Base-by-base conservation (phyloP, 441 rosid species). In the Gossypium davidsonii region DNA sequence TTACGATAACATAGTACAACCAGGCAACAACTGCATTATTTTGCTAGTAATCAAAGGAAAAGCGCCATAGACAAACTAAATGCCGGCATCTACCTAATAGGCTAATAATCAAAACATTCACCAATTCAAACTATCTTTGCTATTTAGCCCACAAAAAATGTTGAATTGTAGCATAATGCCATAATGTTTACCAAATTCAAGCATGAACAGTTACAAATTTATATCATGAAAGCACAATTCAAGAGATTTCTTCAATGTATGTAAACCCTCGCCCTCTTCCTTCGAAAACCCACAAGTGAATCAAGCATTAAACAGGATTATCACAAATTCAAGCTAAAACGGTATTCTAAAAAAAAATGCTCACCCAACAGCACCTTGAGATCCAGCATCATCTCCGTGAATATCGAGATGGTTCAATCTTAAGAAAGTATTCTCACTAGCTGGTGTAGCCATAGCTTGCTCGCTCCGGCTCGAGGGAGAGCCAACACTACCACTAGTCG, bases 401-500 rank as follows among this genome's bases (percentile, higher is more conserved):
- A 91, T 91, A 42, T 93, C 99, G 51, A 93, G 91, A 80, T 89
- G 89, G 79, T 93, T 90, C 34, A 90, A 72, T 31, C 90, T 81
- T 6, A 88, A 74, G 70, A 87, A 85, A 66, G 98, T 84, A 78
- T 25, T 87, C 78, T 96, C 98, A 46, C 88, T 89, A 2, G 89
- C 91, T 4, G 97, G 91, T 0, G 98, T 90, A 61, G 94, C 93
- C 60, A 83, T 79, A 74, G 85, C 82, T 73, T 77, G 90, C 79
- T 74, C 88, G 77, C 89, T 86, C 74, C 92, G 87, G 84, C 96
- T 89, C 0, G 98, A 91, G 1, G 95, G 98, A 0, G 99, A 95
- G 21, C 98, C 98, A 28, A 89, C 88, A 78, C 98, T 93, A 26
- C 98, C 95, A 14, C 99, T 95, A n/a, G 98, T 95, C 4, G 99